Base-by-base conservation (phyloP, 208 protist species). In the Leishmania guyanensis region DNA sequence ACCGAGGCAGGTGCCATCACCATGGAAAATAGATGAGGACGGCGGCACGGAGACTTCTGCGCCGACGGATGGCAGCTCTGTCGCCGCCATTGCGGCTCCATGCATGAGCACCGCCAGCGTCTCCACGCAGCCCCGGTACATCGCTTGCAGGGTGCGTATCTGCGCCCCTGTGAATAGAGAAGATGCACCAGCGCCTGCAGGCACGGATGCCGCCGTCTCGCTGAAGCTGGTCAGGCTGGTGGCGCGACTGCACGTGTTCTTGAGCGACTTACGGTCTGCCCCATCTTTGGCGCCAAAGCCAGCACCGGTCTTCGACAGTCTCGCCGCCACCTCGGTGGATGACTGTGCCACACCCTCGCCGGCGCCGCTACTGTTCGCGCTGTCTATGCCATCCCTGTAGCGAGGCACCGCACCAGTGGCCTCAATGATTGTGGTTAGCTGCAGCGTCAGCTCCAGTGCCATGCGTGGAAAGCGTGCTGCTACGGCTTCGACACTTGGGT, bases 401-500 rank as follows among this genome's bases (percentile, higher is more conserved):
- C 29, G 73, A 56, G 82, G 77, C 26, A 64, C 72, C 9, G 48
- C 82, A 0, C 77, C 82, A 16, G 77, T 62, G 1, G 77, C 58
- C 54, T 85, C 82, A 16, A 81, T 76, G 26, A 78, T 71, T 0
- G 73, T 60, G 29, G 66, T 70, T n/a, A 81, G 29, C 36, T 85
- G 48, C 73, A 85, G 54, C 29, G 68, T 29, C 39, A 85, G 8
- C 58, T 81, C 72, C 72, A 84, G 73, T 10, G 85, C 75, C 39
- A 89, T 71, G 64, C 84, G 77, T 12, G 78, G 81, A 62, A 91
- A 87, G 56, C 81, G 86, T 39, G 29, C 53, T 0, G 68, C 68
- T 65, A 88, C 81, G 74, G 86, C 80, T 50, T 65, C 65, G 46
- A 90, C 90, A 14, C 86, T 89, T 22, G 82, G 77, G 65, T 83